phyloP scores from a whole-genome alignment of 768 basidiomycete genomes.

The Collybia nuda region DNA sequence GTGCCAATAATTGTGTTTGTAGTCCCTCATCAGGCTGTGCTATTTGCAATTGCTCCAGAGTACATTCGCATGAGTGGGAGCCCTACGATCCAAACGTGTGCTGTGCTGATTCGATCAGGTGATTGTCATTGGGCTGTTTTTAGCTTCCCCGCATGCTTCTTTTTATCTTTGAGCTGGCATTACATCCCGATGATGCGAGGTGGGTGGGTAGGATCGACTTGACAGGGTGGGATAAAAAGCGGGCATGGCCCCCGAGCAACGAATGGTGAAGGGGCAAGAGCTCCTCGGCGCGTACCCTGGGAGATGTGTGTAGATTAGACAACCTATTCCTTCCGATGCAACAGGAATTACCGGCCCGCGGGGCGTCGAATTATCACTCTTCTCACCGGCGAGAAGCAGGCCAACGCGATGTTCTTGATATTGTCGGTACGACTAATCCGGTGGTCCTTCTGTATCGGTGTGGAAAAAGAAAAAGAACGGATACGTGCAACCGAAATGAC shows the following conservation, averaged over 20 bases:
- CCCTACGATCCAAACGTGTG: not conserved
- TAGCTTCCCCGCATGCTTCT: not conserved
- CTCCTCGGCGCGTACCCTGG: not conserved
- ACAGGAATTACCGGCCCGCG: not conserved
- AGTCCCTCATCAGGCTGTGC: no score
- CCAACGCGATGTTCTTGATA: not conserved
- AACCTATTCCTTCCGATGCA: not conserved
- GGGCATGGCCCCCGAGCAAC: no score
- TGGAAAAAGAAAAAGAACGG: not conserved
- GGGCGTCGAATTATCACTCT: not conserved
- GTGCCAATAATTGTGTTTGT: no score
- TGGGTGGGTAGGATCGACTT: no score
- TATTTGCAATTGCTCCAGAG: no score
- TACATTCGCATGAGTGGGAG: no score
- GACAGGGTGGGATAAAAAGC: no score
- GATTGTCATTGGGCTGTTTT: slow-evolving; percentile 6
- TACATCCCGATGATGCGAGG: not conserved
- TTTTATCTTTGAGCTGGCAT: no score
- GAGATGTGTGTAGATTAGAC: not conserved
- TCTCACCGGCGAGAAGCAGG: not conserved
- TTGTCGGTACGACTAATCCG: no score
- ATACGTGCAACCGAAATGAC: no score
- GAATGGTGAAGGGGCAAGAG: no score
- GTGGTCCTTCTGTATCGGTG: not conserved
- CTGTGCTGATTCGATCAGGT: slow-evolving; percentile 7